These are phyloP conservation scores for Pseudopyricularia javanii DNA, from an alignment of 2,329 filamentous ascomycete species.

Conservation along the genomic window DNA sequence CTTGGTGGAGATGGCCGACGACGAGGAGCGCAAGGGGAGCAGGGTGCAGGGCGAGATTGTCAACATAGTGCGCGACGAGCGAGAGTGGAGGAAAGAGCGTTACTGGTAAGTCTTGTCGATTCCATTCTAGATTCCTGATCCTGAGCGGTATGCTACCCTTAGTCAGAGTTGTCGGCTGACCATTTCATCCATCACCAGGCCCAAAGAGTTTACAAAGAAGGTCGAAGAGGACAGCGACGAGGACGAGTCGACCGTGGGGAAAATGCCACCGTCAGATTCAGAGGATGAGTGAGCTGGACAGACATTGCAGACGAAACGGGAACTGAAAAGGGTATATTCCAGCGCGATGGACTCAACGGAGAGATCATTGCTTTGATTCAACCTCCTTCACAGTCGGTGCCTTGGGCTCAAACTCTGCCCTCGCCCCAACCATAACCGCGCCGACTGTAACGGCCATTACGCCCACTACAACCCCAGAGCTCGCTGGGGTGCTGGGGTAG, in stretches of 20 bases:
- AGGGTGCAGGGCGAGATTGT: constrained; percentile 81
- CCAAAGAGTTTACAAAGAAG: constrained; percentile 63
- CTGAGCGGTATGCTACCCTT: too few relatives aligned
- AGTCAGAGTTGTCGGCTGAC: not conserved
- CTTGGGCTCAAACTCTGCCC: constrained; percentile 22
- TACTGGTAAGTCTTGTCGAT: constrained; percentile 56
- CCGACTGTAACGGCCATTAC: constrained; percentile 56
- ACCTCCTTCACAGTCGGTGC: not conserved
- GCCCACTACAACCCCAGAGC: constrained; percentile 53
- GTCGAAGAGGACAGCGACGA: constrained; percentile 52
- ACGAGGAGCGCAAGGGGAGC: constrained; percentile 54
- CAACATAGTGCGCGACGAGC: constrained; percentile 86
- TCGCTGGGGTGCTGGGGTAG: constrained; percentile 60
- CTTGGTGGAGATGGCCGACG: constrained; percentile 56
- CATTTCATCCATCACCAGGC: constrained; percentile 37
- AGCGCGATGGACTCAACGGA: not conserved
- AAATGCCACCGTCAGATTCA: constrained; percentile 72
- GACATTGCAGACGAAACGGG: not conserved
- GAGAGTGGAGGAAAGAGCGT: constrained; percentile 73
- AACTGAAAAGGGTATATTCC: not conserved
- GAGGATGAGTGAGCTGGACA: constrained; percentile 44
- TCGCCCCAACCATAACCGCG: constrained; percentile 46
- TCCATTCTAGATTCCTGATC: not conserved
- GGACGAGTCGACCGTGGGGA: constrained; percentile 69
- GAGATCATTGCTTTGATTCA: not conserved